These are phyloP conservation scores for Isoetes taiwanensis DNA, from an alignment of 75 land plant genomes.

Conservation along the genomic window DNA sequence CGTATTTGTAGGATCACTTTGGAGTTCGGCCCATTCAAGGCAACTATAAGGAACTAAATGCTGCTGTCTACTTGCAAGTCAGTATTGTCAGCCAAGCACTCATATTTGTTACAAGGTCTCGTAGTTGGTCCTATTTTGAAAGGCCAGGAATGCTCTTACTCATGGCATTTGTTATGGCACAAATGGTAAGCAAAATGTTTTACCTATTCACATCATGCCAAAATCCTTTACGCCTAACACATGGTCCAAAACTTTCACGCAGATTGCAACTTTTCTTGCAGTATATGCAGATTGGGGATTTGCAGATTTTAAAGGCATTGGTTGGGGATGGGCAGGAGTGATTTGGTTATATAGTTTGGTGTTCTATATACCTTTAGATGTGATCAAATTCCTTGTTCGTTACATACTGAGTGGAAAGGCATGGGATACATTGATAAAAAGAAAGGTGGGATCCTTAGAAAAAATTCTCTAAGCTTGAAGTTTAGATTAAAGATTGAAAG, in stretches of 20 bases:
- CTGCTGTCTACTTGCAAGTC: slow-evolving; percentile 3
- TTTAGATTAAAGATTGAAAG: no score
- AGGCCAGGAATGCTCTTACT: neutral
- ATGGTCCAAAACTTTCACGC: no score
- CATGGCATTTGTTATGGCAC: neutral
- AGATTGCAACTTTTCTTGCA: slow-evolving; percentile 59
- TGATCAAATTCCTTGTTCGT: slow-evolving; percentile 55
- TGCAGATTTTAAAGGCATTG: slow-evolving; percentile 43
- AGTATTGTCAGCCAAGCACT: slow-evolving; percentile 6
- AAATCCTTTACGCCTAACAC: no score
- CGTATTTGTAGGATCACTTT: neutral
- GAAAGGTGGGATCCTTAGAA: slow-evolving; percentile 35
- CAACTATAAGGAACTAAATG: neutral
- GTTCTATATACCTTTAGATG: slow-evolving; percentile 62
- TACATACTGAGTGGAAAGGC: slow-evolving; percentile 50
- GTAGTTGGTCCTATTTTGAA: slow-evolving; percentile 1
- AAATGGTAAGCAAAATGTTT: no score
- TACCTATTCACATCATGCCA: no score
- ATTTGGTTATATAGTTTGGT: slow-evolving; percentile 61
- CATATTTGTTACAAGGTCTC: slow-evolving; percentile 5
- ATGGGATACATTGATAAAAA: slow-evolving; percentile 44
- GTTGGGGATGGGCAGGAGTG: slow-evolving; percentile 85
- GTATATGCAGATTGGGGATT: slow-evolving; percentile 52
- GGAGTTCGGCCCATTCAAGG: neutral
- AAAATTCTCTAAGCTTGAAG: no score